These are phyloP conservation scores for Dioscorea dumetorum DNA, from an alignment of 106 monocot genomes.

Conservation along the genomic window DNA sequence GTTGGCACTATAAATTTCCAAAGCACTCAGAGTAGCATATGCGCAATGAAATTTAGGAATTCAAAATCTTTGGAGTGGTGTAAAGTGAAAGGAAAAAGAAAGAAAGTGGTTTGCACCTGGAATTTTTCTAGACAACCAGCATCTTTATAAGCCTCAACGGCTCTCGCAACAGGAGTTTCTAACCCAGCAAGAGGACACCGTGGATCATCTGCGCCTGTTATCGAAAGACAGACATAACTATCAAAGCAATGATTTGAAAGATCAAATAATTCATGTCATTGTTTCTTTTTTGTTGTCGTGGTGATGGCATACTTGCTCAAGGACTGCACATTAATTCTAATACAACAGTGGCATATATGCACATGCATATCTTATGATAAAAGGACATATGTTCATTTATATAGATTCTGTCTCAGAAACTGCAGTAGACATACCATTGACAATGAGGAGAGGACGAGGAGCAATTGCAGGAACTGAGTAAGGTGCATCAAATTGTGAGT, in stretches of 20 bases:
- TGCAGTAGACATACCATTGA: constrained; percentile 45
- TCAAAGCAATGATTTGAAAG: neutral
- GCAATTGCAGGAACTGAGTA: constrained; percentile 55
- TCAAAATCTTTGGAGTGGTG: neutral
- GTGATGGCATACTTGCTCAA: too few relatives aligned
- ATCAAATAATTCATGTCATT: neutral
- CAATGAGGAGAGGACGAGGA: constrained; percentile 61
- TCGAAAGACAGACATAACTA: neutral
- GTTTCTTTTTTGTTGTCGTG: too few relatives aligned
- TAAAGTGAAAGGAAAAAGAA: neutral
- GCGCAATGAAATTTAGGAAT: neutral
- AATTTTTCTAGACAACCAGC: constrained; percentile 50
- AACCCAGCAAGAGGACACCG: constrained; percentile 79
- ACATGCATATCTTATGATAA: too few relatives aligned
- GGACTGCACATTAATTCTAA: too few relatives aligned
- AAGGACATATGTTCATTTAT: too few relatives aligned
- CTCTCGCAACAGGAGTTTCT: constrained; percentile 29
- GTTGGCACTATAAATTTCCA: too few relatives aligned
- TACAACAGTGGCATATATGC: too few relatives aligned
- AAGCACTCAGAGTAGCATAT: too few relatives aligned
- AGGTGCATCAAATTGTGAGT: constrained; percentile 76
- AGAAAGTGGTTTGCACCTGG: constrained; percentile 31
- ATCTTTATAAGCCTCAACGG: constrained; percentile 47
- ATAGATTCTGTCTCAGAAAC: neutral
- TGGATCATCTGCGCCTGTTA: constrained; percentile 73